Conservation (phyloP, 495 filamentous ascomycete species). For the Daldinia bambusicola region DNA sequence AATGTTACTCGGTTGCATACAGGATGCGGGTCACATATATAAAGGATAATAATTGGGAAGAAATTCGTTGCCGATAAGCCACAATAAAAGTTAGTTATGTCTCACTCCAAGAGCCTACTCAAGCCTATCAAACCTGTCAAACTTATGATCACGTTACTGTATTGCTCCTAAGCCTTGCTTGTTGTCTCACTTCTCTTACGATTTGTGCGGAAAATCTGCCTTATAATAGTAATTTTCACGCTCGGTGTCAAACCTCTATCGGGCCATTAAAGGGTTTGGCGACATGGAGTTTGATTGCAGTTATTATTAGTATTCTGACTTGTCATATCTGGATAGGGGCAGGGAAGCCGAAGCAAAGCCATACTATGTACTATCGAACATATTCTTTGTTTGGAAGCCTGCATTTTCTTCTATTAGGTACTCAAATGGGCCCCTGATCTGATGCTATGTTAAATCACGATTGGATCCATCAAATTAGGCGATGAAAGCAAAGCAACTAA, state of each 20-base stretch:
- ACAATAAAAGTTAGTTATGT: conserved; percentile 32
- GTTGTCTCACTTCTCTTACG: conserved; percentile 44
- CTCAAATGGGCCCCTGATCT: neutral
- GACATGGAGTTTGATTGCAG: conserved; percentile 12
- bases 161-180: conserved; percentile 30
- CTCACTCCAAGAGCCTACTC: conserved; percentile 33
- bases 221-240: conserved; percentile 12
- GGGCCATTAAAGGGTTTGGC: conserved; percentile 15
- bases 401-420: neutral
- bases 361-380: neutral
- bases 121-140: conserved; percentile 41
- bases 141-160: conserved; percentile 14
- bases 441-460: conserved; percentile 14
- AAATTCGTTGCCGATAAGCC: conserved; percentile 31
- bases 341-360: conserved; percentile 6
- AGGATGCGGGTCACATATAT: neutral
- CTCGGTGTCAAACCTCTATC: conserved; percentile 10
- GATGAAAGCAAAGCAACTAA: conserved; percentile 17
- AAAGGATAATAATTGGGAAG: conserved; percentile 1
- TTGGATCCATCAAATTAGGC: conserved; percentile 17
- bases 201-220: conserved; percentile 44
- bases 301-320: conserved; percentile 35
- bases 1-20: conserved; percentile 4
- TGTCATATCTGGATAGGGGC: conserved; percentile 8
- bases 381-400: conserved; percentile 14